Evolutionary conservation across 306 rosid species (phyloP), one percentile per base, ranked within the genome.

Genomic region (Psophocarpus tetragonolobus): DNA sequence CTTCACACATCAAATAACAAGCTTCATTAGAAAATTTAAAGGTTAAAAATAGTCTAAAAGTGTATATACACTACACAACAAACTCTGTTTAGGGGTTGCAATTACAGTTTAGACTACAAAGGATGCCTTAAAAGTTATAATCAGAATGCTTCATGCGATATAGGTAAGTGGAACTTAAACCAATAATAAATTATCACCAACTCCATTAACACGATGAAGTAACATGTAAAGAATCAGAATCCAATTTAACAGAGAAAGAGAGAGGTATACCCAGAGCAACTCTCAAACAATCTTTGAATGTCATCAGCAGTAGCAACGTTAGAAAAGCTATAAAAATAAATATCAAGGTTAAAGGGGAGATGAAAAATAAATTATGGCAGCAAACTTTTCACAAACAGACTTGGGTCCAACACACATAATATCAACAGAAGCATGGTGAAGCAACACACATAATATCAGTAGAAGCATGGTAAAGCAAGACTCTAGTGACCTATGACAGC

Each of bases 221-320:
- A 27, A 26, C 50, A 21, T 33, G 50, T 8, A 8, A 48, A 18
- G 32, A 50, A 20, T 3, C 50, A 30, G 0, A 32, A 32, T 50
- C 26, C 21, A 51, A 71, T 18, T 71, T 50, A 64, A 64, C 8
- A 39, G 18, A 17, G 36, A 61, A 33, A 58, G 9, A 62, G 58
- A 61, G 29, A 26, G 45, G 41, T 18, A 42, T 53, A 95, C 98
- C 91, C 94, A 1, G 97, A 87, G 81, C 94, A 95, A 82, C 97
- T 88, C 87, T 95, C 91, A 26, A 95, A 90, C 89, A 95, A 81
- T 65, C 83, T 93, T 78, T 95, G 92, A 32, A 92, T 95, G 51
- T 91, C 98, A 12, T 92, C 93, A 4, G 87, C 94, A 35, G 45
- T 84, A 3, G 81, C 83, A 4, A 53, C 9, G 23, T 36, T 12